These are phyloP conservation scores for Prunus padus DNA, from an alignment of 306 rosid species.

Conservation along the genomic window DNA sequence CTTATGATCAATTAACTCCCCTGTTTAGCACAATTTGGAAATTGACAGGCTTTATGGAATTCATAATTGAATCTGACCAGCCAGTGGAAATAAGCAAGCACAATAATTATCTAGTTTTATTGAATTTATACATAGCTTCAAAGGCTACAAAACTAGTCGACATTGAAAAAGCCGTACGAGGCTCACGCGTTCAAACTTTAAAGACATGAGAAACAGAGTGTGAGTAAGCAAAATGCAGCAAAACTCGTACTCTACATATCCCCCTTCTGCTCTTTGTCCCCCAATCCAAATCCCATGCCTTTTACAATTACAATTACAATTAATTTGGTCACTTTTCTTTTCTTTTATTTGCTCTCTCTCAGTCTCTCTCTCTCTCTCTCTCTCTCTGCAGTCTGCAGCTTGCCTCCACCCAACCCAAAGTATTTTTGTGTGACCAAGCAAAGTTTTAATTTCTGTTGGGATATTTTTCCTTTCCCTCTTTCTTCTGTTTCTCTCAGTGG, in stretches of 20 bases:
- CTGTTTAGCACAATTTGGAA: not conserved
- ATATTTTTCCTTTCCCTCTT: not conserved
- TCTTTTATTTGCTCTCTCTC: not conserved
- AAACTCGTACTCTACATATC: not conserved
- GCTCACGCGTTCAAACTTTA: conserved; percentile 5
- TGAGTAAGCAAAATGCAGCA: not conserved
- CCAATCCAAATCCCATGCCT: not conserved
- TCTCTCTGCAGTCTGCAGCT: not conserved
- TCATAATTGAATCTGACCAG: not conserved
- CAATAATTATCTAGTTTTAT: too few relatives aligned
- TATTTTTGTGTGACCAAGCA: not conserved
- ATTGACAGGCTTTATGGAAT: not conserved
- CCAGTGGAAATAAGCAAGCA: not conserved
- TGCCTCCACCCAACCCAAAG: not conserved
- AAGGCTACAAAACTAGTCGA: not conserved
- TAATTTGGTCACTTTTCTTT: not conserved
- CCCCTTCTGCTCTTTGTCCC: not conserved
- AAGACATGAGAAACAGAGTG: not conserved
- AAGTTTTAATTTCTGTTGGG: not conserved
- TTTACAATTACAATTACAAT: not conserved
- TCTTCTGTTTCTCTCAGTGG: not conserved
- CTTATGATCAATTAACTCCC: not conserved
- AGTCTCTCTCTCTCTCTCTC: too few relatives aligned
- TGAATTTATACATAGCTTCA: not conserved
- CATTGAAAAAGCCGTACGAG: not conserved